Conservation (phyloP, 1,139 yeast species). For the Blastobotrys raffinosifermentans region DNA sequence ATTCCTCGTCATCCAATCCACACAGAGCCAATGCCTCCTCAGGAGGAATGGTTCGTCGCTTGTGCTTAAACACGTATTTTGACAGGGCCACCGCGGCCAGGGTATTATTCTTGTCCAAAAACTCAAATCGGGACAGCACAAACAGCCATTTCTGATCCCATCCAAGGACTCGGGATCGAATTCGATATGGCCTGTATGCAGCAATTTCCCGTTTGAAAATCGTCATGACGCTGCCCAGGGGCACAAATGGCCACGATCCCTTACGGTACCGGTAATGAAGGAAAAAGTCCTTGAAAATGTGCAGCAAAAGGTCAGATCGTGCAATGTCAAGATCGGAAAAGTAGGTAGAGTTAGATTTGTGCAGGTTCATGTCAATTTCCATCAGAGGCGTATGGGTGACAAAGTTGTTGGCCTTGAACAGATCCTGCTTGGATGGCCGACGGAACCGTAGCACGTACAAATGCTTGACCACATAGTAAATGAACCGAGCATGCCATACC, state of each 20-base stretch:
- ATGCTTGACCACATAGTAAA: conserved; percentile 39
- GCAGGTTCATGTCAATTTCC: conserved; percentile 82
- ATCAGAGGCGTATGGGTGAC: conserved; percentile 62
- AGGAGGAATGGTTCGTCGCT: conserved; percentile 67
- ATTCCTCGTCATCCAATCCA: conserved; percentile 52
- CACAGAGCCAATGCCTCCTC: conserved; percentile 49
- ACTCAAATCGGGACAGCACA: conserved; percentile 56
- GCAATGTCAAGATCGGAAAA: conserved; percentile 79
- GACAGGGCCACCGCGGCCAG: conserved; percentile 62
- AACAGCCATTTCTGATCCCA: conserved; percentile 91
- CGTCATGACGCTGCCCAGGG: conserved; percentile 69
- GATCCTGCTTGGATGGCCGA: conserved; percentile 14
- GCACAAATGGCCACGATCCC: conserved; percentile 58
- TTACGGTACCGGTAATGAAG: conserved; percentile 36
- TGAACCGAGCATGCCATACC: conserved; percentile 61
- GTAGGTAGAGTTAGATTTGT: conserved; percentile 83
- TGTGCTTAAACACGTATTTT: conserved; percentile 72
- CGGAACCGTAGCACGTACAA: conserved; percentile 26
- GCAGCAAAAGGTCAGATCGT: conserved; percentile 56
- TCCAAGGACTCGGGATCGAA: conserved; percentile 58
- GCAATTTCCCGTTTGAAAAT: conserved; percentile 67
- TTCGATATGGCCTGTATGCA: conserved; percentile 54
- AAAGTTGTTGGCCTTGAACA: conserved; percentile 43
- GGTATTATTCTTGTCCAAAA: conserved; percentile 35
- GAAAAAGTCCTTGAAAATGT: conserved; percentile 39